These are phyloP conservation scores for Fusarium lyarnte DNA, from an alignment of 2,329 filamentous ascomycete species.

Conservation along the genomic window DNA sequence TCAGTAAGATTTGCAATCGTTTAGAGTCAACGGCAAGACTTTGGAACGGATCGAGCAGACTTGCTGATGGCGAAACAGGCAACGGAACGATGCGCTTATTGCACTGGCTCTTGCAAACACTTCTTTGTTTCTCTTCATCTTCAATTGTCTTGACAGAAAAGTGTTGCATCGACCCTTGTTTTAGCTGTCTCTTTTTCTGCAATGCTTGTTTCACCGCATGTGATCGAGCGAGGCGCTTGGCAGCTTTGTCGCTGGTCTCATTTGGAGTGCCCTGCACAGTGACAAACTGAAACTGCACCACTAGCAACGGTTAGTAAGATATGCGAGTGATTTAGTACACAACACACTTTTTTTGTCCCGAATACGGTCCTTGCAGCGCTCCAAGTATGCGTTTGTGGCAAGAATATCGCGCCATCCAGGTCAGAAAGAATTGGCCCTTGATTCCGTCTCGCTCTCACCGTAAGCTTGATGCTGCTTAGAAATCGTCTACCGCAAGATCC, in stretches of 20 bases:
- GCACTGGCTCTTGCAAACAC: rapidly evolving
- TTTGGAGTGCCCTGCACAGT: neutral
- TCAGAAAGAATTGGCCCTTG: neutral
- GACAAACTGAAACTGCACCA: conserved; percentile 32
- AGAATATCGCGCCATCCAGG: neutral
- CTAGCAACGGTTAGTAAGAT: neutral
- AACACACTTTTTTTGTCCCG: neutral
- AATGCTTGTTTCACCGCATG: conserved; percentile 33
- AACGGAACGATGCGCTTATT: rapidly evolving
- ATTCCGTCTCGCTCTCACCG: neutral
- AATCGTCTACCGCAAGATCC: neutral
- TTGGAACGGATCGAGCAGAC: conserved; percentile 17
- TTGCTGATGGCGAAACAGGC: neutral
- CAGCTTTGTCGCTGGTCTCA: neutral
- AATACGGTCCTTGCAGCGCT: rapidly evolving
- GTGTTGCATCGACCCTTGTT: conserved; percentile 2
- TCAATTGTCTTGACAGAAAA: neutral
- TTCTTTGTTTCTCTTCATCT: neutral
- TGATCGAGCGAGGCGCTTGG: conserved; percentile 22
- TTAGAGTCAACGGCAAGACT: conserved; percentile 16
- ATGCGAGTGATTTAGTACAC: rapidly evolving
- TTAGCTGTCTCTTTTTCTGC: neutral
- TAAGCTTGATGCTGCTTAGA: neutral
- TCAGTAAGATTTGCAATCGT: conserved; percentile 15
- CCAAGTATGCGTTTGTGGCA: neutral